These are phyloP conservation scores for Colletotrichum musicola DNA, from an alignment of 2,329 filamentous ascomycete genomes.

Conservation along the genomic window DNA sequence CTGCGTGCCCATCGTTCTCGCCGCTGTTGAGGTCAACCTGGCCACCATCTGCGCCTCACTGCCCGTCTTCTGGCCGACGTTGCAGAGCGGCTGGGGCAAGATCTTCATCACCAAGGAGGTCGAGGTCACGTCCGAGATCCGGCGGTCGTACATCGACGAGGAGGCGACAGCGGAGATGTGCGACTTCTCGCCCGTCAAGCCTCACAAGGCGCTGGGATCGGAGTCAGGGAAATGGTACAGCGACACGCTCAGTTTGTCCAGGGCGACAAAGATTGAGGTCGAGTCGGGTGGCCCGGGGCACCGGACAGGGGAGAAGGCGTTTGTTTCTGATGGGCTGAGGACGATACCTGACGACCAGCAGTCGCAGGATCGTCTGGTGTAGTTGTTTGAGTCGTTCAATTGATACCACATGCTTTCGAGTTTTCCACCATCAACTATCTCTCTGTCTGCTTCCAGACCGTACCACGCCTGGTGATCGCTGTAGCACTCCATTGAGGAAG, in stretches of 20 bases:
- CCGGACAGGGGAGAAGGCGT: constrained; percentile 1
- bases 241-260: background rate
- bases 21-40: constrained; percentile 49
- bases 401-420: background rate
- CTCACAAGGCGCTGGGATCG: background rate
- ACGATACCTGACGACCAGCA: constrained; percentile 14
- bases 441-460: too few species aligned
- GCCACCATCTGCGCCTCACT: constrained; percentile 34
- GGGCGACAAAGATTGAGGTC: constrained; percentile 8
- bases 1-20: constrained; percentile 48
- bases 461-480: too few species aligned
- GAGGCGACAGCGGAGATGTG: constrained; percentile 13
- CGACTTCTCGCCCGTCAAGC: constrained; percentile 10
- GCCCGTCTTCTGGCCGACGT: constrained; percentile 39
- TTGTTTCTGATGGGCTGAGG: constrained; percentile 17
- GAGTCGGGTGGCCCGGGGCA: background rate
- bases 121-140: constrained; percentile 41
- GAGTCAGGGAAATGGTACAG: constrained; percentile 4
- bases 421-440: background rate
- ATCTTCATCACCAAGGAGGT: constrained; percentile 54
- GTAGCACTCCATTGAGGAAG: too few species aligned
- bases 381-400: background rate
- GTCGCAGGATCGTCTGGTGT: constrained; percentile 21
- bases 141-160: constrained; percentile 25
- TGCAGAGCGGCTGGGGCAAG: constrained; percentile 44